phyloP scores from a whole-genome alignment of 805 yeast genomes.

The Starmerella vitae region DNA sequence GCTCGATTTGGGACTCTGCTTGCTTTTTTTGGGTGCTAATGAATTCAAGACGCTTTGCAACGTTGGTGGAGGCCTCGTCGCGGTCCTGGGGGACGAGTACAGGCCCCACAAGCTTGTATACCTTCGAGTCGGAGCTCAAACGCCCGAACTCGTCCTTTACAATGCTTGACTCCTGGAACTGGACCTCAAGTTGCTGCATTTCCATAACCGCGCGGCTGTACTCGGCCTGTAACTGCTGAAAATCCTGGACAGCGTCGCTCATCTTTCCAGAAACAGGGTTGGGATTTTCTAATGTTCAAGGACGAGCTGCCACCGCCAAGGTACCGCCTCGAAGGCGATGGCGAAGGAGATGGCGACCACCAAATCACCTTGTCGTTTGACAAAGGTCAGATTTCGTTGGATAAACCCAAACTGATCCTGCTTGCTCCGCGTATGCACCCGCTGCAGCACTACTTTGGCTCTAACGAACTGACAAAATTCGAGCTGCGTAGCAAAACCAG shows the following conservation, averaged over 20 bases:
- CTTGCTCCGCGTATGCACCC: constrained; percentile 10
- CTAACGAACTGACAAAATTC: not conserved
- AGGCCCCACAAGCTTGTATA: constrained; percentile 85
- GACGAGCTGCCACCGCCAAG: constrained; percentile 38
- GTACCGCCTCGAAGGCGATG: constrained; percentile 36
- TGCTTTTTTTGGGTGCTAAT: constrained; percentile 64
- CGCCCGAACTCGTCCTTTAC: constrained; percentile 67
- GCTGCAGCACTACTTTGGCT: constrained; percentile 3
- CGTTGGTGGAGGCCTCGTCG: constrained; percentile 69
- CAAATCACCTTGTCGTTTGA: constrained; percentile 2
- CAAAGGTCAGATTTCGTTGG: not conserved
- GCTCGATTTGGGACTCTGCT: constrained; percentile 57
- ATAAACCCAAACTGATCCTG: constrained; percentile 4
- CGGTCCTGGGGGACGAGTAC: constrained; percentile 81
- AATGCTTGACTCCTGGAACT: constrained; percentile 82
- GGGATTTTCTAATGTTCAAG: too few species aligned
- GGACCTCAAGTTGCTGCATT: constrained; percentile 84
- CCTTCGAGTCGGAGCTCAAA: constrained; percentile 54
- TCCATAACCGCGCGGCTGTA: constrained; percentile 44
- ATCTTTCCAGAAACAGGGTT: too few species aligned
- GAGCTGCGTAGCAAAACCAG: too few species aligned
- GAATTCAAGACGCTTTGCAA: constrained; percentile 78
- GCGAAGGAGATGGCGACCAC: constrained; percentile 15
- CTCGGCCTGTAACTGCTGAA: constrained; percentile 22
- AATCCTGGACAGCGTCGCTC: constrained; percentile 15